Evolutionary conservation across 768 basidiomycete species (phyloP), one percentile per base, ranked within the genome.

Genomic region (Boletales sp.): DNA sequence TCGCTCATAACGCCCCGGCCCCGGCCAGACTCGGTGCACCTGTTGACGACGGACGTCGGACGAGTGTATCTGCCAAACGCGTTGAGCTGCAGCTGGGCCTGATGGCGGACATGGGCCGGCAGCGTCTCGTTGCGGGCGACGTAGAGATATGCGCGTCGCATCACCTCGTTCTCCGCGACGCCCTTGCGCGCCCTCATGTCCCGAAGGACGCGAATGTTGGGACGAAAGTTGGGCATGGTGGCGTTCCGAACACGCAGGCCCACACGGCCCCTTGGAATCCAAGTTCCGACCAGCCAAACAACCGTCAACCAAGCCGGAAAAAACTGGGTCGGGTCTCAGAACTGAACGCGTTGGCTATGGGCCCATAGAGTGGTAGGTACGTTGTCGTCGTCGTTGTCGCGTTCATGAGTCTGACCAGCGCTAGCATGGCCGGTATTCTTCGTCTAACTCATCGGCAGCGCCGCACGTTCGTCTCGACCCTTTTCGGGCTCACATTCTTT

Each of bases 71-170:
- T 79, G 43, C 81, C 84, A 59, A 97, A 90, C 6, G 85, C 83
- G 69, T 95, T 95, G 43, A 97, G 76, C 63, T 97, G 93, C 53
- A 98, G 72, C 68, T 97, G 94, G 14, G 95, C 95, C 57, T 94
- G 90, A 67, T 94, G 90, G 48, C 95, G 88, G 41, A 97, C 80
- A 64, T 90, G 85, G 3, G 90, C 76, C 14, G 93, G 85, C n/a
- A 97, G 72, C 2, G 86, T 81, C 65, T 90, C 84, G 71, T 98
- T 97, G 52, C 95, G 82, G 19, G 94, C 93, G 57, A 97, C 88
- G 69, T 84, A 93, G 43, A 97, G 83, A 69, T 95, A 94, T 0
- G 95, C 94, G 40, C 91, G 78, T 17, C 94, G 84, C 27, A 84
- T 74, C 41, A 95, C 75, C 67, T 98, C 95, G 64, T 85, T 84